Evolutionary conservation across 257 asterid genomes (phyloP).

Genomic region (Datura wrightii): DNA sequence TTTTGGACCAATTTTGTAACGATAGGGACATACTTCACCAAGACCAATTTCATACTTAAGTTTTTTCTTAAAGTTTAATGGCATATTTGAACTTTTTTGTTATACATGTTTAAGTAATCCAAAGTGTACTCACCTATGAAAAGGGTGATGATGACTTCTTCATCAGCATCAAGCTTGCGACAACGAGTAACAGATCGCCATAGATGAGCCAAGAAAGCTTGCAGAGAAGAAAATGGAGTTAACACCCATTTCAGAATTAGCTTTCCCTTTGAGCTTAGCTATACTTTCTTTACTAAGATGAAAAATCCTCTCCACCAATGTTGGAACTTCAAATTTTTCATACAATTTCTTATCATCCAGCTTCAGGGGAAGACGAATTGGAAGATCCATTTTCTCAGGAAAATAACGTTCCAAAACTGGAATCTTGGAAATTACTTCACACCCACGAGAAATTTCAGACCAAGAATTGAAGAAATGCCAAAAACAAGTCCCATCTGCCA

Average conservation of each 20-base stretch:
- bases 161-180: background rate
- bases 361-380: constrained; percentile 33
- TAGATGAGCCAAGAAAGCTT: constrained; percentile 55
- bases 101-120: too few relatives aligned
- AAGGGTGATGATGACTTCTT: constrained; percentile 34
- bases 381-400: background rate
- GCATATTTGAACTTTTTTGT: too few relatives aligned
- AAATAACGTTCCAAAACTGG: constrained; percentile 46
- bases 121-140: constrained; percentile 35
- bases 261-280: constrained; percentile 42
- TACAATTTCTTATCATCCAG: constrained; percentile 14
- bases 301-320: constrained; percentile 39
- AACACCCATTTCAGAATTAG: constrained; percentile 39
- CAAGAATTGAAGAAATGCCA: constrained; percentile 62
- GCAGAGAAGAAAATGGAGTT: constrained; percentile 49
- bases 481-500: constrained; percentile 46
- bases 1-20: too few relatives aligned
- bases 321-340: background rate
- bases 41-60: too few relatives aligned
- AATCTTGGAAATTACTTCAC: constrained; percentile 18
- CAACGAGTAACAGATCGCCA: constrained; percentile 51
- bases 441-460: constrained; percentile 52
- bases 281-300: constrained; percentile 42
- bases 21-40: too few relatives aligned
- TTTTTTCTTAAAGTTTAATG: too few relatives aligned